phyloP scores from a whole-genome alignment of 345 rosid species.

The Nasturtium officinale region DNA sequence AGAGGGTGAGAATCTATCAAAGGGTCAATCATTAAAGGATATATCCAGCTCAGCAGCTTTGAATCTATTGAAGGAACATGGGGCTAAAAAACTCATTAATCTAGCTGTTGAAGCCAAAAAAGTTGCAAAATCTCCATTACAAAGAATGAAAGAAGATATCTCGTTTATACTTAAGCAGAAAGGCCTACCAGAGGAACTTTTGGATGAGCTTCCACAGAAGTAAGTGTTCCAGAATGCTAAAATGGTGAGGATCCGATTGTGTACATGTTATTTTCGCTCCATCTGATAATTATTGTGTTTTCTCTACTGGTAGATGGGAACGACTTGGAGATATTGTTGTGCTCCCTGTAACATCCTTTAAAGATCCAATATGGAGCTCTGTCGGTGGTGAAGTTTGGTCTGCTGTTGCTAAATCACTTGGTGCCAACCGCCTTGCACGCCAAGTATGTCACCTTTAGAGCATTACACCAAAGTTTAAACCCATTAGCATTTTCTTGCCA shows the following conservation, averaged over 20 bases:
- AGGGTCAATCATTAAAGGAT: slow-evolving; percentile 47
- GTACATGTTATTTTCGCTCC: slow-evolving; percentile 11
- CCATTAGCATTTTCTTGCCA: slow-evolving; percentile 12
- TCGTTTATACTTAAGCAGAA: slow-evolving; percentile 53
- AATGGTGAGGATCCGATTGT: not conserved
- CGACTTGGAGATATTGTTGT: slow-evolving; percentile 85
- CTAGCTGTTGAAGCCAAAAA: slow-evolving; percentile 58
- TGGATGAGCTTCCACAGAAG: slow-evolving; percentile 77
- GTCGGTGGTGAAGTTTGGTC: slow-evolving; percentile 77
- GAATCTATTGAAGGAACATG: slow-evolving; percentile 59
- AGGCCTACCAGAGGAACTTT: slow-evolving; percentile 57
- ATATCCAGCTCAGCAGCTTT: slow-evolving; percentile 58
- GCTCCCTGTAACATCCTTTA: slow-evolving; percentile 76
- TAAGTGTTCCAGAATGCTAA: slow-evolving; percentile 41
- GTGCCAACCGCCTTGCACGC: slow-evolving; percentile 70
- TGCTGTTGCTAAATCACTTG: slow-evolving; percentile 61
- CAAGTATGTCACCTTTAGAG: slow-evolving; percentile 56
- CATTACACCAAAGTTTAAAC: not conserved
- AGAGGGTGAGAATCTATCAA: slow-evolving; percentile 27
- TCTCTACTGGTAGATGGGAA: slow-evolving; percentile 68
- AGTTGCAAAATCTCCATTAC: slow-evolving; percentile 62
- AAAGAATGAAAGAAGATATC: slow-evolving; percentile 63
- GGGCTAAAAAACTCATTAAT: slow-evolving; percentile 54
- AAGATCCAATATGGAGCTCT: slow-evolving; percentile 73
- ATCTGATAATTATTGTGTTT: slow-evolving; percentile 24